These are phyloP conservation scores for Hypoxylon sp. DNA, from an alignment of 2,329 filamentous ascomycete genomes.

Conservation along the genomic window DNA sequence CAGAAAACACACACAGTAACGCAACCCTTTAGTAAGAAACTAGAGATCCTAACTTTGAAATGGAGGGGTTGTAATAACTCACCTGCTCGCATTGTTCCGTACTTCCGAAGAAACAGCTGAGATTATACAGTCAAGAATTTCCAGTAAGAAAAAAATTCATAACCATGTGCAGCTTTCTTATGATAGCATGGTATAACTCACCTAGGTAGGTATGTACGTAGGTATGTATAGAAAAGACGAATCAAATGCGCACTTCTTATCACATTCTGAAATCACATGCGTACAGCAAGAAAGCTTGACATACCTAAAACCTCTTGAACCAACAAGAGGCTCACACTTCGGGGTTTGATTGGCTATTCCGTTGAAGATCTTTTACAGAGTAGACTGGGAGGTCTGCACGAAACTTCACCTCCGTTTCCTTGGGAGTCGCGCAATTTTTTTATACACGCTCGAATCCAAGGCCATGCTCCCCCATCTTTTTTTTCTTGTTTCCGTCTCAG, in stretches of 20 bases:
- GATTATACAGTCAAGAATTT: background rate
- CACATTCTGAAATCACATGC: background rate
- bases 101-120: constrained; percentile 7
- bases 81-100: constrained; percentile 8
- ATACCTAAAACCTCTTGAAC: background rate
- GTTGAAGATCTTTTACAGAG: too few relatives aligned
- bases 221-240: background rate
- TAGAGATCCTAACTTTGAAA: constrained; percentile 13
- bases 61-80: constrained; percentile 9
- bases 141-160: background rate
- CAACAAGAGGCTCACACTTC: background rate
- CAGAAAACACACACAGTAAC: background rate
- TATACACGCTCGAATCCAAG: too few relatives aligned
- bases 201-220: too few relatives aligned
- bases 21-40: background rate
- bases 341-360: background rate
- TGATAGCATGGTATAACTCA: background rate
- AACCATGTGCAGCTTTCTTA: background rate
- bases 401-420: too few relatives aligned
- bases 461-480: too few relatives aligned
- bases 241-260: background rate
- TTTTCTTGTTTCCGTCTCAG: too few relatives aligned
- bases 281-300: background rate
- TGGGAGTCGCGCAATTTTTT: too few relatives aligned
- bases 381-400: too few relatives aligned